Percentiles rank a stretch among this genome's conserved stretches.
phyloP scores from a whole-genome alignment of 2,329 filamentous ascomycete species.

The Talaromyces sp. region DNA sequence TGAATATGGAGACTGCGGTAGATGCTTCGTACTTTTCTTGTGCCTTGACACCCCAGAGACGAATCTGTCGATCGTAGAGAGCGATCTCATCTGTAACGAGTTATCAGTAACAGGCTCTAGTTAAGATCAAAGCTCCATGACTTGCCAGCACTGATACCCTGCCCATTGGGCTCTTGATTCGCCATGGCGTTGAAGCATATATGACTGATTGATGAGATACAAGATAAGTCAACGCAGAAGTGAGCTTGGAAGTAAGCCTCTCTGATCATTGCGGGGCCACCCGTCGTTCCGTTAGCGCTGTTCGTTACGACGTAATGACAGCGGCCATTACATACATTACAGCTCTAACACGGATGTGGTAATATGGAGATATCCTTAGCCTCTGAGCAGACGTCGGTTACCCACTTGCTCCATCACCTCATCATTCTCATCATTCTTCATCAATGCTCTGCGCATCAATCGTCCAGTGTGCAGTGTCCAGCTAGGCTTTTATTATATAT shows the following conservation, averaged over 20 bases:
- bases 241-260: slow-evolving; percentile 6
- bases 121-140: background rate
- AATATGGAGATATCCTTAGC: background rate
- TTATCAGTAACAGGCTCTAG: background rate
- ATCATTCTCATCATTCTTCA: background rate
- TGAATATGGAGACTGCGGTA: background rate
- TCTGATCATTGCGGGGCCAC: slow-evolving; percentile 11
- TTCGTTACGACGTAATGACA: background rate
- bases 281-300: background rate
- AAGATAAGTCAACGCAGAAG: background rate
- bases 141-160: slow-evolving; percentile 36
- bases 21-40: slow-evolving; percentile 64
- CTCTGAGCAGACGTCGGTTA: background rate
- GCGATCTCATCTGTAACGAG: slow-evolving; percentile 76
- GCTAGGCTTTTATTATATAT: background rate
- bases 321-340: background rate
- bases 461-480: background rate
- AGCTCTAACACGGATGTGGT: background rate
- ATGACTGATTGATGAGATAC: background rate
- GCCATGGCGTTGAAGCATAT: slow-evolving; percentile 21
- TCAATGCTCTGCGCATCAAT: background rate
- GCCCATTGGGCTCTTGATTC: slow-evolving; percentile 23
- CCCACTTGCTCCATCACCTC: background rate
- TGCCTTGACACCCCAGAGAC: slow-evolving; percentile 93
- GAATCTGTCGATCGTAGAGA: slow-evolving; percentile 94